Evolutionary conservation across 1,284 basidiomycete genomes (phyloP).

Genomic region (Taiwanofungus camphoratus): DNA sequence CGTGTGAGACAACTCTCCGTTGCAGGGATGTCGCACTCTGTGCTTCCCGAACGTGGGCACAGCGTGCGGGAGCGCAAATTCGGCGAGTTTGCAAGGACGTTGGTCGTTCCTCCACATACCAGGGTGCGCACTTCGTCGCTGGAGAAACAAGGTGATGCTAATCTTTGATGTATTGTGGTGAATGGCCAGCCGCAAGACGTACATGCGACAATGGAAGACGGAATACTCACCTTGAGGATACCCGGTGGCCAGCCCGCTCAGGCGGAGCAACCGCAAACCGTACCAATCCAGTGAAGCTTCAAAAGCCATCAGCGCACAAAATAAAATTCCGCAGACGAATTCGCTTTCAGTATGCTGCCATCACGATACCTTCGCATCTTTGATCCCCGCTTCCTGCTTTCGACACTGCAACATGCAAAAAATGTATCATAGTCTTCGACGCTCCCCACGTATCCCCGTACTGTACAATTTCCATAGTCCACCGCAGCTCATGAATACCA

Average conservation of each 20-base stretch:
- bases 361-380: neutral
- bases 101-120: slow-evolving; percentile 52
- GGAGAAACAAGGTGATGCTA: neutral
- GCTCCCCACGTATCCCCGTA: neutral
- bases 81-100: slow-evolving; percentile 44
- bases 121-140: slow-evolving; percentile 34
- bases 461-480: too few relatives aligned
- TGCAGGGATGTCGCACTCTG: slow-evolving; percentile 34
- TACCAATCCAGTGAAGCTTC: slow-evolving; percentile 18
- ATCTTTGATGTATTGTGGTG: slow-evolving; percentile 9
- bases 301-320: neutral
- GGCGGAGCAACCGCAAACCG: slow-evolving; percentile 18
- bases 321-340: neutral
- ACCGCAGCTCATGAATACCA: too few relatives aligned
- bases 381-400: neutral
- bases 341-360: neutral
- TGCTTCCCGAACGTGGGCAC: slow-evolving; percentile 30
- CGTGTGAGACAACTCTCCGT: slow-evolving; percentile 51
- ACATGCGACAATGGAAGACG: slow-evolving; percentile 23
- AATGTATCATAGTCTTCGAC: neutral
- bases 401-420: neutral
- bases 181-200: slow-evolving; percentile 23
- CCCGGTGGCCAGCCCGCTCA: slow-evolving; percentile 18
- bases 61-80: slow-evolving; percentile 44
- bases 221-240: slow-evolving; percentile 27